Conservation (phyloP, 2,329 filamentous ascomycete species). For the Apiospora koreana region DNA sequence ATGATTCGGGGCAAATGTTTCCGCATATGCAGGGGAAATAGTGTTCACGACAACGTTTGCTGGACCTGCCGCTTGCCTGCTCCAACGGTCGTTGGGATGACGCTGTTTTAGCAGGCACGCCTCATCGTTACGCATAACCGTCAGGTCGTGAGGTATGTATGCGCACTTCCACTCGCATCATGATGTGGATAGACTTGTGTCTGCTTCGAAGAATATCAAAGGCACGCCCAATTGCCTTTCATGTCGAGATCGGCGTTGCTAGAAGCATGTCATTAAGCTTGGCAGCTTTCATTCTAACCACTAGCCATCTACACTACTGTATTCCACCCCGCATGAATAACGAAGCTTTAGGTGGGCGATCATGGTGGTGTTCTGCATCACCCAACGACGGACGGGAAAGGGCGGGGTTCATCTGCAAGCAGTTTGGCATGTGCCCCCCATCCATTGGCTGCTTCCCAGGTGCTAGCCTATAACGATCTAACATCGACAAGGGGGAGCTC, state of each 20-base stretch:
- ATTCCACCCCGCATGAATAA: not conserved
- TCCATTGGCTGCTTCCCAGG: not conserved
- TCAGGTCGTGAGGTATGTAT: not conserved
- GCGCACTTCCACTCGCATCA: not conserved
- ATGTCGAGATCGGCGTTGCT: too few species aligned
- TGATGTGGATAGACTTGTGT: not conserved
- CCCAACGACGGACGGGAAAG: not conserved
- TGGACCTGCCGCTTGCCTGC: not conserved
- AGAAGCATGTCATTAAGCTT: too few species aligned
- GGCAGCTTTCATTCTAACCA: too few species aligned
- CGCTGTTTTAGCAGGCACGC: not conserved
- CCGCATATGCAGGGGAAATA: not conserved
- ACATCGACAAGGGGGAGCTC: not conserved
- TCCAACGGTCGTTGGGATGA: not conserved
- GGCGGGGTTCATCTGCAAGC: not conserved
- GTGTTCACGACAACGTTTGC: not conserved
- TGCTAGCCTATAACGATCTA: not conserved
- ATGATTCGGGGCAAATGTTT: not conserved
- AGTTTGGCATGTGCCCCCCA: not conserved
- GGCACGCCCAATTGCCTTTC: too few species aligned
- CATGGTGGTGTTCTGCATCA: not conserved
- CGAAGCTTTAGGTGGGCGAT: not conserved
- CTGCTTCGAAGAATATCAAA: too few species aligned
- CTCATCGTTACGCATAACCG: not conserved
- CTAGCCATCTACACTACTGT: not conserved